Evolutionary conservation across 2,329 filamentous ascomycete species (phyloP).

Genomic region (Exophiala sideris): DNA sequence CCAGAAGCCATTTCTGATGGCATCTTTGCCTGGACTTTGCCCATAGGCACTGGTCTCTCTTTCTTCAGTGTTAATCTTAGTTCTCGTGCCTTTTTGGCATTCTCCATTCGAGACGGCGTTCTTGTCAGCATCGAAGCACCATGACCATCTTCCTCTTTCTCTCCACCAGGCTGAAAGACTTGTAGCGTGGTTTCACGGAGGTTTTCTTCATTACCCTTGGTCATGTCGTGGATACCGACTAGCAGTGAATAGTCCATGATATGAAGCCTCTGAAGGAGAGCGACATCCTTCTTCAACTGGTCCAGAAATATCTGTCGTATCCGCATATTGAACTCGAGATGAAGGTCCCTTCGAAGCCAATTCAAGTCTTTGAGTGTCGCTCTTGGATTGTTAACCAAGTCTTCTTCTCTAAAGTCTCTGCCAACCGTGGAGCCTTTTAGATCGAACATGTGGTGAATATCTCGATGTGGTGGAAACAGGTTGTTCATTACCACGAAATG

Average conservation of each 20-base stretch:
- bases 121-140: constrained; percentile 65
- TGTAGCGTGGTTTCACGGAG: constrained; percentile 83
- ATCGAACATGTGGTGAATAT: constrained; percentile 96
- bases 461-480: constrained; percentile 91
- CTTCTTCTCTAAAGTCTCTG: constrained; percentile 83
- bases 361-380: constrained; percentile 96
- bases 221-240: constrained; percentile 87
- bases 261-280: constrained; percentile 77
- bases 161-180: constrained; percentile 87
- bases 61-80: constrained; percentile 87
- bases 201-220: constrained; percentile 91
- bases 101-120: constrained; percentile 92
- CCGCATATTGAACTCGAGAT: constrained; percentile 80
- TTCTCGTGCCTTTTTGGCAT: constrained; percentile 83
- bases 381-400: constrained; percentile 80
- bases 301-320: constrained; percentile 87
- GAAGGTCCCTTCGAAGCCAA: constrained; percentile 81
- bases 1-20: constrained; percentile 70
- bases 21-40: constrained; percentile 77
- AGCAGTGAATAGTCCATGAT: constrained; percentile 99
- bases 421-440: constrained; percentile 95
- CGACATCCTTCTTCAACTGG: constrained; percentile 84
- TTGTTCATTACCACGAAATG: constrained; percentile 99
- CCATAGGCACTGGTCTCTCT: constrained; percentile 91
- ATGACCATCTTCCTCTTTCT: constrained; percentile 57